These are phyloP conservation scores for Tulasnella sp. DNA, from an alignment of 768 basidiomycete species.

Conservation along the genomic window DNA sequence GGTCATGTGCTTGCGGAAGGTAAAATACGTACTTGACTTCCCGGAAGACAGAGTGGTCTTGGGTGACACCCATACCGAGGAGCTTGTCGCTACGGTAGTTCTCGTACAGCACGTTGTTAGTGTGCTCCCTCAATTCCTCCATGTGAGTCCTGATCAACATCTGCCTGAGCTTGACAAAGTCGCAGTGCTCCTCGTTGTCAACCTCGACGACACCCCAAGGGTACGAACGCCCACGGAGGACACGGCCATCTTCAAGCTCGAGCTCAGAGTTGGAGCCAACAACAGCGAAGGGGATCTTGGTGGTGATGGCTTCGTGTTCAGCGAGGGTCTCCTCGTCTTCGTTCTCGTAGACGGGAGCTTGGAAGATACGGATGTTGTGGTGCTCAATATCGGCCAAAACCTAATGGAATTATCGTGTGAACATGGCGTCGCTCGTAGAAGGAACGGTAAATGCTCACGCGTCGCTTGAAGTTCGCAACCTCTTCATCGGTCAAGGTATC, in stretches of 20 bases:
- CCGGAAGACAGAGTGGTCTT: constrained; percentile 97
- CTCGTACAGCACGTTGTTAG: constrained; percentile 93
- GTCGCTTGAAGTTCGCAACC: constrained; percentile 84
- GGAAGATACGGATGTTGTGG: constrained; percentile 97
- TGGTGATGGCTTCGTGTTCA: constrained; percentile 95
- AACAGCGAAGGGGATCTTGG: constrained; percentile 98
- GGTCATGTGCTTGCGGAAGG: neutral
- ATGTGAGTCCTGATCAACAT: constrained; percentile 99
- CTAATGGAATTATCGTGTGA: constrained; percentile 41
- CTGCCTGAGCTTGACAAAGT: constrained; percentile 98
- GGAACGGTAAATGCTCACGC: constrained; percentile 50
- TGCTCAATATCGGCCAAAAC: constrained; percentile 89
- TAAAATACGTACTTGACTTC: constrained; percentile 83
- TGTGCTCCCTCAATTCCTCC: constrained; percentile 98
- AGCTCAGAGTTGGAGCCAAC: constrained; percentile 90
- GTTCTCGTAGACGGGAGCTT: constrained; percentile 94
- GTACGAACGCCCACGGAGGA: constrained; percentile 91
- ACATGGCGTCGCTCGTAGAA: neutral
- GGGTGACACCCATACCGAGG: constrained; percentile 94
- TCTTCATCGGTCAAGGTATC: constrained; percentile 98
- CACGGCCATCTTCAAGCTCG: constrained; percentile 76
- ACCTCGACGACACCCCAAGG: constrained; percentile 99
- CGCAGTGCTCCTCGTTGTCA: constrained; percentile 98
- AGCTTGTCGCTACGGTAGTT: constrained; percentile 98
- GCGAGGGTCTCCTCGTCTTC: constrained; percentile 98